Evolutionary conservation across 1,139 yeast genomes (phyloP), one percentile per base, ranked within the genome.

Genomic region (Debaryomyces nepalensis): DNA sequence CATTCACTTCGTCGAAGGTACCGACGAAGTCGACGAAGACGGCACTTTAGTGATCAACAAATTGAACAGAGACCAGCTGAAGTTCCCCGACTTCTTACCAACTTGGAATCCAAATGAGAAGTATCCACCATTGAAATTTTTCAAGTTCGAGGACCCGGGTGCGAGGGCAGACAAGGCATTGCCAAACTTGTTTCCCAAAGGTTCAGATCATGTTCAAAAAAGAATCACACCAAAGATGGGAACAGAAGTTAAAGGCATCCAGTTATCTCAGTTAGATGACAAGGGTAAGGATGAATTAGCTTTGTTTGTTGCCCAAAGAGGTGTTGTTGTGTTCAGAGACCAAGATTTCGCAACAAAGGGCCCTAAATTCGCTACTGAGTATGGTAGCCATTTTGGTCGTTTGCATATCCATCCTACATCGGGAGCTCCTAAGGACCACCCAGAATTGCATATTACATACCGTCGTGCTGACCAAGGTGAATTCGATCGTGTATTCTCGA

Each of bases 321-420:
- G 89, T 33, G 84, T 83, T 39, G 82, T 81, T 23, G 78, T 82
- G 9, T 82, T 84, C 64, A 71, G 87, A 57, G 77, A 80, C 48
- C 90, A 84, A 61, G 82, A 85, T 53, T 75, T 82, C 48, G 75
- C 80, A 37, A 68, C 70, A 30, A 63, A 76, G 46, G 87, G 87
- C 31, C 81, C 85, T 5, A 68, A 68, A 33, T 77, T 68, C 49
- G 73, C 76, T 37, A 73, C 69, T 35, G 70, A 76, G n/a, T 77
- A 77, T 55, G 88, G 85, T 23, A 68, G 68, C 39, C 76, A 82
- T 59, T 85, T 75, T 63, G 91, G 91, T 10, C 79, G 81, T 8
- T 70, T 84, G 41, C 93, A 85, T 63, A 73, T 81, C 42, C 93
- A 86, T 56, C 88, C 90, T 37, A 82, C 88, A 3, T 79, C 87